Base-by-base conservation (phyloP, 2,329 filamentous ascomycete species). In the Lecanicillium sp. region DNA sequence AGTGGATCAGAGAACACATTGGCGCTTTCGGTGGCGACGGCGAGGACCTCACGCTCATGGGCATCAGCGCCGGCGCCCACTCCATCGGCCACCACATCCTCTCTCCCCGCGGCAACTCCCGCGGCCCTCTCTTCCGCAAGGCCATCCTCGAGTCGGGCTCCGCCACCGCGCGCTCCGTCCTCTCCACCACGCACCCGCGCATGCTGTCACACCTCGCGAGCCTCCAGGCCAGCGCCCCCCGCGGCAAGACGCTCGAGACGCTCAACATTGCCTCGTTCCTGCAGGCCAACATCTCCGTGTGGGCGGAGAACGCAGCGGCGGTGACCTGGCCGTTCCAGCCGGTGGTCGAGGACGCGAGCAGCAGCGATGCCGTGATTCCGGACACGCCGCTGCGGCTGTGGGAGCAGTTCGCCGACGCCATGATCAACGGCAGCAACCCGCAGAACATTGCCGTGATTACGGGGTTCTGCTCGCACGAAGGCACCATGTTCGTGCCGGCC, bases 391-490 rank as follows among this genome's bases (percentile, higher is more conserved):
- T 84, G 11, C 67, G 72, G n/a, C 71, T 74, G n/a, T 84, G 79
- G 79, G 60, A 68, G 21, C 65, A 72, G 1, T 68, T 73, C 1
- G 62, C 67, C 14, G 78, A 73, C 11, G 29, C 5, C 6, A 21
- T 33, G 4, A 17, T 7, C 11, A 15, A 15, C 69, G 83, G 7
- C 79, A 81, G 46, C 39, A 46, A 26, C 36, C 35, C 29, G 19
- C 29, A 39, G n/a, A 32, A 27, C 24, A 14, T 55, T 3, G 49
- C 58, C 7, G 73, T 88, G 41, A 65, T 89, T 41, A 86, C 83
- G 0, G 84, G 84, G 7, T 88, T 82, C 68, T 83, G 82, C 62
- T 77, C 79, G 32, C 81, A 87, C 57, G 85, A 89, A 61, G 85
- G 84, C 14, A 74, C 79, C 1, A 61, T 71, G 30, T 88, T 87